Base-by-base conservation (phyloP, 495 filamentous ascomycete genomes). In the Lineolata rhizophorae region DNA sequence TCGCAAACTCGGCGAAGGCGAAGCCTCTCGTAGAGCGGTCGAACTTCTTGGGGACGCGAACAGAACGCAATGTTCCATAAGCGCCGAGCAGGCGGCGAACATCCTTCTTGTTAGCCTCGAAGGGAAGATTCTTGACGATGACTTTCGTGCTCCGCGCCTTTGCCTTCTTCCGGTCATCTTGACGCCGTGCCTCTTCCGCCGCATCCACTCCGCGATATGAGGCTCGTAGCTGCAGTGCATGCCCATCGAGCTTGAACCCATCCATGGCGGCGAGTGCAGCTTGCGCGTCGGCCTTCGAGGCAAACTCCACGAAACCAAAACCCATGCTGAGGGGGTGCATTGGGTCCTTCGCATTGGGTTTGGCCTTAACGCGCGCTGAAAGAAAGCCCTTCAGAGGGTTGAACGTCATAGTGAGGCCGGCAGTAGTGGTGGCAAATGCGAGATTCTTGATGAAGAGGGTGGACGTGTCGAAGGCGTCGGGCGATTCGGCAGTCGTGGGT, bases 71-170 rank as follows among this genome's bases (percentile, higher is more conserved):
- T 43, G 90, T 76, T 13, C 90, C 87, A 49, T 93, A 99, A 12
- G 76, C 61, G 28, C 76, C 70, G 50, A 99, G 80, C 6, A 99
- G 60, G 11, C 71, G 59, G 25, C 76, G 67, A 19, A 99, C 60
- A 43, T 99, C 90, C 48, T 87, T 83, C 61, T 91, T 93, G 26
- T 69, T 76, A 6, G 76, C 74, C 54, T 95, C 78, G 58, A 99
- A 99, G 5, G 87, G 87, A 47, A 99, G 55, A 58, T 99, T 99
- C 61, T 95, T 95, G 60, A 97, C 79, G 51, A 95, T 76, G 44
- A 99, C 72, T 60, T 95, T 94, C 20, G 83, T 93, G 32, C 67
- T 63, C 16, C 63, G 65, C 2, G 72, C 67, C 11, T 65, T 48
- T 49, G 77, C 82, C 60, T 81, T 87, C 35, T 70, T 70, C 13